phyloP scores from a whole-genome alignment of 2,329 filamentous ascomycete genomes.

The Cytospora chrysosperma region DNA sequence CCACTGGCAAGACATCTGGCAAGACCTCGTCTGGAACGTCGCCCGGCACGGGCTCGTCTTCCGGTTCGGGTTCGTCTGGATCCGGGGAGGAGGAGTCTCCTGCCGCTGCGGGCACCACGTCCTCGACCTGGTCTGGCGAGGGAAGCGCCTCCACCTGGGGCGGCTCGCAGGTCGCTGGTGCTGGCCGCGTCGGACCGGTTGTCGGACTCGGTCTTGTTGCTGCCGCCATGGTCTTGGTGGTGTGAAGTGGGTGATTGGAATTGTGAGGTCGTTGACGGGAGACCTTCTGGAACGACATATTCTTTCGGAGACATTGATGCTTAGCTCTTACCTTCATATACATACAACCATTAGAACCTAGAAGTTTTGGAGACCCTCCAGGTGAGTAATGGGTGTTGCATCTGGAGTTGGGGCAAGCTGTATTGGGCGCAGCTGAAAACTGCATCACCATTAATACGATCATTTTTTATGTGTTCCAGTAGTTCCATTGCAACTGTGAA shows the following conservation, averaged over 20 bases:
- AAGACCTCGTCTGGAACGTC: too few relatives aligned
- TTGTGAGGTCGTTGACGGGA: neutral
- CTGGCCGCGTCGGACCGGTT: neutral
- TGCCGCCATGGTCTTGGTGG: neutral
- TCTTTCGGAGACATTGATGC: neutral
- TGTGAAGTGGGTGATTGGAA: neutral
- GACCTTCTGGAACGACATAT: neutral
- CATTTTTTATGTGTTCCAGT: neutral
- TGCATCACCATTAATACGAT: neutral
- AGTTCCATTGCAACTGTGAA: too few relatives aligned
- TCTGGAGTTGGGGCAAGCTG: neutral
- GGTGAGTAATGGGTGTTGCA: neutral
- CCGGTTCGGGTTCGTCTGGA: neutral
- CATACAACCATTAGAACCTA: neutral
- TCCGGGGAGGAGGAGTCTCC: neutral
- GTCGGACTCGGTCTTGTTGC: neutral
- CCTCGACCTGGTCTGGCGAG: neutral
- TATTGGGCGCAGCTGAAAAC: neutral
- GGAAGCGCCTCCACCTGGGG: neutral
- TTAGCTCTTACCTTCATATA: neutral
- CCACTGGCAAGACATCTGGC: neutral
- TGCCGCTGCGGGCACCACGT: neutral
- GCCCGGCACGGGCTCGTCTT: neutral
- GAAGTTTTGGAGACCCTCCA: neutral
- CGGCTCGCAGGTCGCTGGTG: neutral